These are phyloP conservation scores for Boletus vermiculosoides DNA, from an alignment of 768 basidiomycete genomes.

Conservation along the genomic window DNA sequence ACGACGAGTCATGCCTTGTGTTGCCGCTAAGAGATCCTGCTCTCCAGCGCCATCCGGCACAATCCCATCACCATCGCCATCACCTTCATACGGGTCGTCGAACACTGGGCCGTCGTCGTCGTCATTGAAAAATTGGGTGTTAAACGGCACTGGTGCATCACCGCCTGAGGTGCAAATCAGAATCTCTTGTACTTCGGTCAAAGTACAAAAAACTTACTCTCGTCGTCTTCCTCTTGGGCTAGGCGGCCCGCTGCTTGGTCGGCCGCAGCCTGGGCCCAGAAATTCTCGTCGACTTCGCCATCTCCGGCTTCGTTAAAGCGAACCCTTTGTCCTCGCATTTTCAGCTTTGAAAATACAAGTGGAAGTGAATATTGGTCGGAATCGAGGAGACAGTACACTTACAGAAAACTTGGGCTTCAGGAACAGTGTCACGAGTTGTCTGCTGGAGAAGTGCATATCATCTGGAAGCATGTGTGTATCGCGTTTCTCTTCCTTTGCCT, in stretches of 20 bases:
- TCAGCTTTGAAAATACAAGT: conserved; percentile 52
- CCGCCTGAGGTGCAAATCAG: conserved; percentile 31
- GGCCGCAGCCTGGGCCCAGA: conserved; percentile 95
- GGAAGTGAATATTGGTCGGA: background rate
- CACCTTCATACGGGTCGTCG: conserved; percentile 52
- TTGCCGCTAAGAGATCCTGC: conserved; percentile 84
- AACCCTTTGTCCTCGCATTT: conserved; percentile 78
- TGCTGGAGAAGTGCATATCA: conserved; percentile 95
- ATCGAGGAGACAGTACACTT: conserved; percentile 30
- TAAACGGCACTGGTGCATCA: conserved; percentile 71
- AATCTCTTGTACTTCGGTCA: background rate
- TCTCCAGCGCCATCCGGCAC: conserved; percentile 64
- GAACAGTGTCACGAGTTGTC: conserved; percentile 89
- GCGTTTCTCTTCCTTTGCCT: conserved; percentile 55
- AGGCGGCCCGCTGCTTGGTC: conserved; percentile 65
- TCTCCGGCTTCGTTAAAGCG: conserved; percentile 58
- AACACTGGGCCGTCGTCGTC: conserved; percentile 79
- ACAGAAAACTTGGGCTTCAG: conserved; percentile 95
- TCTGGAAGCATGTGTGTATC: conserved; percentile 84
- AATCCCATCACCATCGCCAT: conserved; percentile 40
- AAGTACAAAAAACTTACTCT: conserved; percentile 44
- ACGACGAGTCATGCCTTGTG: conserved; percentile 72
- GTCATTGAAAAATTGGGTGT: conserved; percentile 96
- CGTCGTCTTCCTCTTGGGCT: conserved; percentile 57
- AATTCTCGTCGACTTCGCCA: conserved; percentile 92